Evolutionary conservation across 768 basidiomycete genomes (phyloP).

Genomic region (Mycena chlorophos): DNA sequence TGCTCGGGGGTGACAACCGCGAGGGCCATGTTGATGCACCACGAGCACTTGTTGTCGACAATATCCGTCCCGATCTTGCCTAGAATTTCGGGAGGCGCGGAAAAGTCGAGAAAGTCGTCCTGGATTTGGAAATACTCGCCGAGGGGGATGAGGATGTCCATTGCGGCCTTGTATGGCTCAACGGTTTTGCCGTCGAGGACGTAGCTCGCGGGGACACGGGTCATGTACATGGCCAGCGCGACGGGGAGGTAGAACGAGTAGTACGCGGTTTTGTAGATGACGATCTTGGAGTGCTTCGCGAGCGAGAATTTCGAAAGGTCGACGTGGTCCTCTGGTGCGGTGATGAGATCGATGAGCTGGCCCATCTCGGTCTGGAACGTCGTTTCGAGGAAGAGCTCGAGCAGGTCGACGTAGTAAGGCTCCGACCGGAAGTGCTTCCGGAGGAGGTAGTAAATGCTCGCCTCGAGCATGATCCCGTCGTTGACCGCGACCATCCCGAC

Average conservation of each 20-base stretch:
- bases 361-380: constrained; percentile 95
- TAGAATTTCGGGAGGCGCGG: constrained; percentile 84
- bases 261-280: constrained; percentile 95
- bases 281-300: constrained; percentile 85
- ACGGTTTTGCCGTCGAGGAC: constrained; percentile 29
- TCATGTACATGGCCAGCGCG: constrained; percentile 87
- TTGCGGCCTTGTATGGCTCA: constrained; percentile 70
- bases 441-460: constrained; percentile 87
- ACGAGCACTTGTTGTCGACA: constrained; percentile 97
- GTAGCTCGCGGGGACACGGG: constrained; percentile 57
- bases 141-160: constrained; percentile 82
- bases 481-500: constrained; percentile 91
- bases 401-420: constrained; percentile 80
- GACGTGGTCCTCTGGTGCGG: constrained; percentile 87
- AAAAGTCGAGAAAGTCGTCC: constrained; percentile 95
- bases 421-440: constrained; percentile 83
- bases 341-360: constrained; percentile 93
- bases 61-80: constrained; percentile 99
- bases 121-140: constrained; percentile 99
- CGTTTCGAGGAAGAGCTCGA: constrained; percentile 90
- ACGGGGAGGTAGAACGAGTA: constrained; percentile 99
- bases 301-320: constrained; percentile 88
- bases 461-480: constrained; percentile 95
- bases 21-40: constrained; percentile 91
- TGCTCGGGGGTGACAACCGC: constrained; percentile 54